Evolutionary conservation across 23 red algal genomes (phyloP), one percentile per base, ranked within the genome.

Genomic region (Cyanidioschyzon merolae): DNA sequence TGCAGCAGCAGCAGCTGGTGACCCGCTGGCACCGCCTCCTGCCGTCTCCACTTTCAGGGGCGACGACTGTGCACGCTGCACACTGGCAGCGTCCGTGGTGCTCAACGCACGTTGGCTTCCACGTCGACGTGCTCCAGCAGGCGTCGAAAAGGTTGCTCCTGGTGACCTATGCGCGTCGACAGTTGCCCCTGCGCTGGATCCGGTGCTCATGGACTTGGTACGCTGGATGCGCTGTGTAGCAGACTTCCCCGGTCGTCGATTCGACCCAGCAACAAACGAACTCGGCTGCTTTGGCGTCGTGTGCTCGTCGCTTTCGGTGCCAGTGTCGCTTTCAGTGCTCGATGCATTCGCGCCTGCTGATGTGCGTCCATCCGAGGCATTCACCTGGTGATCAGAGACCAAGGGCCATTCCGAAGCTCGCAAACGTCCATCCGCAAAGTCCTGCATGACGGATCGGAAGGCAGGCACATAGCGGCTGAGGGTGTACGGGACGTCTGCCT

Each of bases 391-490:
- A 15, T 35, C 29, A 7, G 21, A 25, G 12, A 71, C 63, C 16
- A 25, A 27, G 12, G 63, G 63, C 63, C 63, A 71, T 71, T 71
- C 63, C 12, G n/a, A 35, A 7, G 32, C 21, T 35, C 63, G 2
- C 63, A 71, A 71, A 7, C 29, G 63, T 27, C 63, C 63, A 27
- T 35, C n/a, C 2, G 32, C 32, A 71, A 71, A 71, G n/a, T 25
- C 63, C 63, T 71, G n/a, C 63, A 71, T 35, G 12, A 71, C 32
- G 2, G n/a, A 3, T 3, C 30, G 29, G 7, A 71, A 35, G n/a
- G 63, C 63, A 7, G 63, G 63, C 63, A 71, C 63, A 35, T 71
- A 71, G 7, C 63, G 63, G 30, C 63, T 71, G n/a, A 71, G 63
- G 3, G 21, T 35, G 29, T 71, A 71, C 21, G 63, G 63, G 12